Conservation (phyloP, 2,329 filamentous ascomycete species). For the Colletotrichum tropicicola region DNA sequence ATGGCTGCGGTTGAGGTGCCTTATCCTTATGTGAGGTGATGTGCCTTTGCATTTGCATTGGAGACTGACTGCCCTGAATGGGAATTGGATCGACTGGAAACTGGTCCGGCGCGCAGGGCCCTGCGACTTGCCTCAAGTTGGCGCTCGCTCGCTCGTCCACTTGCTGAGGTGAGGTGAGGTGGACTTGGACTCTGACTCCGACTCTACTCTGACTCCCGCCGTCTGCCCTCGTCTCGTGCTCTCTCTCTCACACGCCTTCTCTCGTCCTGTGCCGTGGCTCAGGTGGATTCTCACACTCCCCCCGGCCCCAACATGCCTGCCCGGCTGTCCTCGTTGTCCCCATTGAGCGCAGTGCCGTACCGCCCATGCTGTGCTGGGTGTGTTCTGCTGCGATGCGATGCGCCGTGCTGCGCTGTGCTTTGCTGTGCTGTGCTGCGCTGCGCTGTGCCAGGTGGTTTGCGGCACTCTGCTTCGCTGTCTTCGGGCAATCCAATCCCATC, state of each 20-base stretch:
- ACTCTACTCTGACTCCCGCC: too few relatives aligned
- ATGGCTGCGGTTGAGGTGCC: too few relatives aligned
- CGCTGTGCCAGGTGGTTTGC: slow-evolving; percentile 3
- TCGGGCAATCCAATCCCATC: neutral
- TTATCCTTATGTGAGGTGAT: too few relatives aligned
- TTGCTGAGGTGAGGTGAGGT: neutral
- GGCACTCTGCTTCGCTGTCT: slow-evolving; percentile 16
- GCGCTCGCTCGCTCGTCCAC: too few relatives aligned
- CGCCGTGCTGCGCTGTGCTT: neutral
- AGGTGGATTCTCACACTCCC: too few relatives aligned
- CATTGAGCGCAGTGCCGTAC: slow-evolving; percentile 3
- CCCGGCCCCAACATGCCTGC: too few relatives aligned
- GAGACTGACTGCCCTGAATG: neutral
- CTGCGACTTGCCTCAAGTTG: neutral
- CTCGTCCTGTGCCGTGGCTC: too few relatives aligned
- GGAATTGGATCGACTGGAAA: neutral
- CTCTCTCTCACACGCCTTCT: too few relatives aligned
- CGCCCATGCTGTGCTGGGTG: slow-evolving; percentile 7
- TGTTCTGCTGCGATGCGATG: neutral
- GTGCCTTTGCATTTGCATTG: neutral
- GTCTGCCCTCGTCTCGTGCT: too few relatives aligned
- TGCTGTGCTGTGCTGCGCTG: neutral
- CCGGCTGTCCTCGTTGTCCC: too few relatives aligned
- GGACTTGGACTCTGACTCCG: too few relatives aligned
- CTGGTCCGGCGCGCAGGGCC: neutral